phyloP scores from a whole-genome alignment of 2,329 filamentous ascomycete species.

The Celoporthe dispersa region DNA sequence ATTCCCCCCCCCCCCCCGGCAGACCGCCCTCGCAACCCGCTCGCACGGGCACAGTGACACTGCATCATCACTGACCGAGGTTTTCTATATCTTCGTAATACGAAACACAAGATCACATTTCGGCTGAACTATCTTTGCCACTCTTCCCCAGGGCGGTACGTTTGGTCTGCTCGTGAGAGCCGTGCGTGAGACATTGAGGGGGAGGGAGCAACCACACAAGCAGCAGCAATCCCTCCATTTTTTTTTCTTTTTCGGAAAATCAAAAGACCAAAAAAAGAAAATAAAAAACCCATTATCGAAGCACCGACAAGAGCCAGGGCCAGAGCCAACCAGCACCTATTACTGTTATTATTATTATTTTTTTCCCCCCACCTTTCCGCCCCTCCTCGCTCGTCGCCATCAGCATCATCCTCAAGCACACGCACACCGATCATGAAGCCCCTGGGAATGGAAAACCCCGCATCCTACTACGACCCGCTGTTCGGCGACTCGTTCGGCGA shows the following conservation, averaged over 20 bases:
- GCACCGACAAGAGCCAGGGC: no score
- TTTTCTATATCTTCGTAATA: background rate
- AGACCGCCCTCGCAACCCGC: background rate
- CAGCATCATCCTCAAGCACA: background rate
- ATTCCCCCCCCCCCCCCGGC: no score
- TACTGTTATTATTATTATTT: no score
- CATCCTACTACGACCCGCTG: constrained; percentile 18
- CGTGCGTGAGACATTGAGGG: background rate
- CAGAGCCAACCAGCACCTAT: no score
- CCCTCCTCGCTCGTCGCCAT: background rate
- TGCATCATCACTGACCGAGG: background rate
- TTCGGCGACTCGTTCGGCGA: constrained; percentile 20
- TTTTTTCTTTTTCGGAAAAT: no score
- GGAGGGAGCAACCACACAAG: background rate
- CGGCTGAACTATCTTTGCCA: background rate
- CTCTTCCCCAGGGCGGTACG: background rate
- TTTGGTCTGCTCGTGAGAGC: background rate
- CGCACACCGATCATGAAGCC: background rate
- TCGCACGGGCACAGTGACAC: background rate
- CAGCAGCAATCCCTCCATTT: background rate
- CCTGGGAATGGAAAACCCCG: constrained; percentile 13
- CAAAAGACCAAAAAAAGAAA: no score
- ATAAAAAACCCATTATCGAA: background rate
- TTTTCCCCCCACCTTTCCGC: no score
- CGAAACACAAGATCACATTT: background rate